Conservation (phyloP, 352 stramenopile species). For the Aphanomyces invadans region DNA sequence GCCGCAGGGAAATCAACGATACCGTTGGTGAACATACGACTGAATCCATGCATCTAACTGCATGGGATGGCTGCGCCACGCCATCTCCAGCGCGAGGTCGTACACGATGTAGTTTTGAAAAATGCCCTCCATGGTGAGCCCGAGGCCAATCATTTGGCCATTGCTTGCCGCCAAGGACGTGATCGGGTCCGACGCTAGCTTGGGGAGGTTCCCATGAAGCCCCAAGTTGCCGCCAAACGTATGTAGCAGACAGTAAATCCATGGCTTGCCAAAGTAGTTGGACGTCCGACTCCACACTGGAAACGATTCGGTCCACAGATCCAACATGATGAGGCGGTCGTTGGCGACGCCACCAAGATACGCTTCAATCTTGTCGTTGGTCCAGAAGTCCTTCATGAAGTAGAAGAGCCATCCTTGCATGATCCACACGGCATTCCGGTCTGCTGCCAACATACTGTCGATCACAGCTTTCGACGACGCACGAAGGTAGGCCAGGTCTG, state of each 20-base stretch:
- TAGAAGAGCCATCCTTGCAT: conserved; percentile 78
- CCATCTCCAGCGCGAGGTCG: conserved; percentile 66
- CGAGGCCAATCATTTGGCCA: conserved; percentile 64
- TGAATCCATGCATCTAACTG: conserved; percentile 41
- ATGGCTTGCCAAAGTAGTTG: conserved; percentile 75
- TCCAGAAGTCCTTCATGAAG: conserved; percentile 54
- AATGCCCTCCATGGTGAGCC: conserved; percentile 79
- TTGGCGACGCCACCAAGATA: conserved; percentile 45
- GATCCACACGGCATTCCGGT: conserved; percentile 71
- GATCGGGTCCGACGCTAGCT: conserved; percentile 43
- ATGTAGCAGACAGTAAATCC: conserved; percentile 79
- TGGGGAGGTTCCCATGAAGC: conserved; percentile 62
- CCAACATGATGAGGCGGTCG: conserved; percentile 65
- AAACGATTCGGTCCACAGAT: conserved; percentile 54
- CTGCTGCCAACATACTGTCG: conserved; percentile 55
- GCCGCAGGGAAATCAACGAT: not conserved
- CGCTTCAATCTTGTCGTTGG: conserved; percentile 45
- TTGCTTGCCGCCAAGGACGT: conserved; percentile 37
- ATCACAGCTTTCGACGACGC: conserved; percentile 65
- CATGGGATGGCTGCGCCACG: conserved; percentile 40
- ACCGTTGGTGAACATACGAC: conserved; percentile 33
- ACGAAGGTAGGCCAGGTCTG: conserved; percentile 37
- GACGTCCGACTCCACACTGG: conserved; percentile 61
- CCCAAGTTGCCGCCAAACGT: conserved; percentile 77
- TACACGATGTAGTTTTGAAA: conserved; percentile 85